These are phyloP conservation scores for Fusarium circinatum DNA, from an alignment of 2,329 filamentous ascomycete species.

Conservation along the genomic window DNA sequence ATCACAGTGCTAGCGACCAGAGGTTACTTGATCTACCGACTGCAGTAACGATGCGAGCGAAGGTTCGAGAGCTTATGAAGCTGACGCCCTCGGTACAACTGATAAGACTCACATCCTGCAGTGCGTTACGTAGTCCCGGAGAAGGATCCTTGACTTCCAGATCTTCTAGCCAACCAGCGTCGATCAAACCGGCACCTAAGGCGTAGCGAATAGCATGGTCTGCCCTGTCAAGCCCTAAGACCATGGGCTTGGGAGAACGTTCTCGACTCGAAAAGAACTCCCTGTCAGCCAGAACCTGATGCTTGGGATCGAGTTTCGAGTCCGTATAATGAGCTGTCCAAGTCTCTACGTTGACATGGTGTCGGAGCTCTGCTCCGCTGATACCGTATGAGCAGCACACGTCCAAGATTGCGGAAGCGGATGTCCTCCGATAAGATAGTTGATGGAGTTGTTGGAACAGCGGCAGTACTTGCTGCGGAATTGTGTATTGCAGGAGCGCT, in stretches of 20 bases:
- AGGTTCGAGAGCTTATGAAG: neutral
- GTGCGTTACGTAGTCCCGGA: accelerated
- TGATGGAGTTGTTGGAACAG: neutral
- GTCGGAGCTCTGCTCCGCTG: neutral
- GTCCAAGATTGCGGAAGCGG: neutral
- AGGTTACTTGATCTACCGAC: neutral
- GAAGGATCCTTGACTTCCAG: neutral
- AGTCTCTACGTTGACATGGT: neutral
- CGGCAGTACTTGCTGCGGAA: neutral
- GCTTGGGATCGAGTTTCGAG: accelerated
- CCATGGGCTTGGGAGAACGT: neutral
- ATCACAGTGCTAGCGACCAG: neutral
- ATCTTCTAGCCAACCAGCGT: neutral
- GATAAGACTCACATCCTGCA: neutral
- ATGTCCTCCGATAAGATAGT: accelerated
- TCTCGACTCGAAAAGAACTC: neutral
- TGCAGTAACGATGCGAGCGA: neutral
- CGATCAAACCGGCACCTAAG: neutral
- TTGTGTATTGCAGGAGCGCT: neutral
- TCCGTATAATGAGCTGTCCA: neutral
- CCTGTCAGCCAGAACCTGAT: neutral
- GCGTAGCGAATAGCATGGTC: neutral
- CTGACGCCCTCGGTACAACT: neutral
- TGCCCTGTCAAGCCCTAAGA: neutral
- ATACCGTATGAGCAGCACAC: neutral